Evolutionary conservation across 1,139 yeast genomes (phyloP), one percentile per base, ranked within the genome.

Genomic region (Sugiyamaella neomexicana): DNA sequence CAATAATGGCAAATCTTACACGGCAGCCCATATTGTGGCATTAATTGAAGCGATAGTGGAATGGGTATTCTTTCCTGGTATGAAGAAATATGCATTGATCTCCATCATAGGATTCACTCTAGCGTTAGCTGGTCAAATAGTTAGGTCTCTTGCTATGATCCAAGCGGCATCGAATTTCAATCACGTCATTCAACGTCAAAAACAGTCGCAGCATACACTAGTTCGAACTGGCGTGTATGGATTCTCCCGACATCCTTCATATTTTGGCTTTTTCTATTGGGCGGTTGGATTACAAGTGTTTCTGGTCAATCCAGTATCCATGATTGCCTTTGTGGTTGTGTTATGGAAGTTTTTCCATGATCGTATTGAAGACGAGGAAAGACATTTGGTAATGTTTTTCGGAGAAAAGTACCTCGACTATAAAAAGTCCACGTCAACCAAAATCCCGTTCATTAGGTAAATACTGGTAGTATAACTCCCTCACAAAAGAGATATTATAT

Each of bases 211-310:
- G 50, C 99, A 93, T 66, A 71, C 63, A 16, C 74, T 93, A 46
- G 83, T 93, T 9, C 87, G 89, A 0, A 62, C 72, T 6, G 99
- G 98, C 0, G 74, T 93, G 2, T 93, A 93, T 69, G 58, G 75
- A 1, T 60, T 72, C 16, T 72, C 81, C 8, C 77, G 99, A 57
- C 99, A 93, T 68, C 99, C 99, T 9, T 85, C 95, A 50, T 93
- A 93, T 70, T 80, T 83, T 55, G 99, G 98, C 0, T 93, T 87
- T 68, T 91, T 85, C 66, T 84, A 89, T 81, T 95, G 98, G 97
- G 93, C 95, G 27, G 64, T 91, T 2, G 98, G 98, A 0, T 77
- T 90, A 1, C 96, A 93, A 68, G 40, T 91, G 51, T 65, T 85
- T 60, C 70, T 91, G 56, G 73, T 82, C 48, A 93, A 90, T 69